Conservation (phyloP, 1,139 yeast genomes). For the Debaryomyces sp. region DNA sequence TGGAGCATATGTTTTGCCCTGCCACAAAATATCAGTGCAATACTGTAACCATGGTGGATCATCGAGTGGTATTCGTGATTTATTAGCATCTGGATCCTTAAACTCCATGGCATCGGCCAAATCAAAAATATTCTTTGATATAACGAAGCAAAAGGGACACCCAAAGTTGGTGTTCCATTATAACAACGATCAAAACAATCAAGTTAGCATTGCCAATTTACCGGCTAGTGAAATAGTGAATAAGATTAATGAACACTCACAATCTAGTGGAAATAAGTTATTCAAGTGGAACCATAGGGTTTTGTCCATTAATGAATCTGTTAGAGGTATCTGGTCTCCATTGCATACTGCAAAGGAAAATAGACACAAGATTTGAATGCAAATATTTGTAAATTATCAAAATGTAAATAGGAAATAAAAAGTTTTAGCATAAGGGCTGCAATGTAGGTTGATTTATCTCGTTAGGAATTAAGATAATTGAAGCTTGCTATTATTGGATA, state of each 20-base stretch:
- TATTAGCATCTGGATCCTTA: slow-evolving; percentile 58
- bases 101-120: slow-evolving; percentile 58
- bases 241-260: slow-evolving; percentile 58
- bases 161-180: slow-evolving; percentile 78
- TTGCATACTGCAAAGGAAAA: slow-evolving; percentile 72
- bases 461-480: neutral
- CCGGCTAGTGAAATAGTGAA: slow-evolving; percentile 61
- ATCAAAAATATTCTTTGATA: slow-evolving; percentile 71
- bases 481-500: neutral
- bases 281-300: slow-evolving; percentile 66
- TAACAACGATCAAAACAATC: slow-evolving; percentile 30
- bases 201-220: slow-evolving; percentile 57
- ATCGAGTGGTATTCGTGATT: slow-evolving; percentile 78
- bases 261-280: slow-evolving; percentile 42
- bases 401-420: slow-evolving; percentile 5
- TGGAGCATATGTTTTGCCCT: slow-evolving; percentile 76
- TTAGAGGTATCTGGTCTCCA: slow-evolving; percentile 98
- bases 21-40: slow-evolving; percentile 70
- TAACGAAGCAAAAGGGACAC: slow-evolving; percentile 75
- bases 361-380: slow-evolving; percentile 63
- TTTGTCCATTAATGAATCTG: slow-evolving; percentile 75
- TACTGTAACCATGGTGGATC: slow-evolving; percentile 97
- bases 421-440: slow-evolving; percentile 5
- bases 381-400: slow-evolving; percentile 1
- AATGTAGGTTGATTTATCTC: neutral